Evolutionary conservation across 441 rosid species (phyloP), one percentile per base, ranked within the genome.

Genomic region (Adansonia gregorii): DNA sequence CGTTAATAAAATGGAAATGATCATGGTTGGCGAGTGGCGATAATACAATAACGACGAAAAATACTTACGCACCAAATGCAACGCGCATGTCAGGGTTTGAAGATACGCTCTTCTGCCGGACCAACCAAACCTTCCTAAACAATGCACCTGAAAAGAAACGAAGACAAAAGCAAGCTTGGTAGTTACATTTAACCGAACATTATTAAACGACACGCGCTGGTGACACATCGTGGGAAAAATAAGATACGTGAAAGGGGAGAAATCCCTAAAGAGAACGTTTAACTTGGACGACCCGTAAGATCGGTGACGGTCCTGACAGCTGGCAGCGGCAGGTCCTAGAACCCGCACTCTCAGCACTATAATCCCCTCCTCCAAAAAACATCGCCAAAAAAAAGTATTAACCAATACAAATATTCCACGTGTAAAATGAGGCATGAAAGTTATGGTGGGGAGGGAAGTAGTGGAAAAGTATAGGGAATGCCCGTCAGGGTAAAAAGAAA

Each of bases 291-390:
- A 72, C 41, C 75, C 65, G 35, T 24, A 67, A 73, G 69, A 46
- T 41, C 10, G 12, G 79, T 65, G 9, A 6, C 52, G 67, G 48
- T 80, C 81, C 24, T 52, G 74, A 75, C 73, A 78, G 83, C 82
- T 83, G 80, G 83, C 79, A 8, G 1, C 80, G 80, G 83, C 79
- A 11, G 1, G 35, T 61, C 20, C 9, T 52, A 14, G 20, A 9
- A 15, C 49, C 51, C 15, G 70, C 70, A 41, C 51, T 41, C 3
- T 8, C 7, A 1, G 54, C 12, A 19, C 14, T n/a, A 4, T 49
- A 35, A 60, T 79, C 76, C 15, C 14, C 43, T 46, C 20, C 39
- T 73, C 17, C 10, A 19, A 19, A 17, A 7, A 15, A 0, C 67
- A 17, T 3, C 3, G 15, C 11, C 52, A n/a, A 8, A 11, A 2